Evolutionary conservation across 371 early-diverging fungal species (phyloP), one percentile per base, ranked within the genome.

Genomic region (Mucor irregularis): DNA sequence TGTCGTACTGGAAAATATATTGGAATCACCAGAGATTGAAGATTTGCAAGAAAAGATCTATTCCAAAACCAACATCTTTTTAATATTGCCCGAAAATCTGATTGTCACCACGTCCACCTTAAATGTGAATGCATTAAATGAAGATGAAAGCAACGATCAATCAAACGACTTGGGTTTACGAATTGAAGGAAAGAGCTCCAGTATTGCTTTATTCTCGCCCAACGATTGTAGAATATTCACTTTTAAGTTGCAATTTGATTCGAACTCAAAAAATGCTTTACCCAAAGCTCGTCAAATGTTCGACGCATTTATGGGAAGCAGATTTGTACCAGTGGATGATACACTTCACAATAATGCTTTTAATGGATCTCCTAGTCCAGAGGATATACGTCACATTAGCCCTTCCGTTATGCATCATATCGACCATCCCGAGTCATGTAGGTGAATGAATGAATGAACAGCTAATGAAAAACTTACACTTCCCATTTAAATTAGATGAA

Each of bases 371-470:
- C 58, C 58, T 10, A 58, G 54, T 25, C 53, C 54, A 14, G 64
- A 58, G 44, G 58, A 63, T 44, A 53, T 58, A 43, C 58, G 49
- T 16, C 64, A 63, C 53, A 63, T 63, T 13, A 63, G 64, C 29
- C 64, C 64, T 14, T 63, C 64, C 38, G 58, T 63, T 11, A 58
- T 63, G 64, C 64, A 63, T 44, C 58, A 53, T 37, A 63, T 63
- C 16, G 64, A 63, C 49, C 54, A 58, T 21, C 64, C 64, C 21
- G 64, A 63, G 26, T 63, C 64, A 53, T 63, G 64, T 63, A 63
- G 38, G 53, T 30, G 35, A 25, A 16, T 22, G 17, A 33, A 30
- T 24, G 9, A 17, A 28, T 33, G 30, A 37, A 35, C 28, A 26
- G 16, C 31, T 25, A 33, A 5, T 7, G 17, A 22, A 16, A 30